phyloP scores from a whole-genome alignment of 352 stramenopile species.

The Globisporangium recalcitrans region DNA sequence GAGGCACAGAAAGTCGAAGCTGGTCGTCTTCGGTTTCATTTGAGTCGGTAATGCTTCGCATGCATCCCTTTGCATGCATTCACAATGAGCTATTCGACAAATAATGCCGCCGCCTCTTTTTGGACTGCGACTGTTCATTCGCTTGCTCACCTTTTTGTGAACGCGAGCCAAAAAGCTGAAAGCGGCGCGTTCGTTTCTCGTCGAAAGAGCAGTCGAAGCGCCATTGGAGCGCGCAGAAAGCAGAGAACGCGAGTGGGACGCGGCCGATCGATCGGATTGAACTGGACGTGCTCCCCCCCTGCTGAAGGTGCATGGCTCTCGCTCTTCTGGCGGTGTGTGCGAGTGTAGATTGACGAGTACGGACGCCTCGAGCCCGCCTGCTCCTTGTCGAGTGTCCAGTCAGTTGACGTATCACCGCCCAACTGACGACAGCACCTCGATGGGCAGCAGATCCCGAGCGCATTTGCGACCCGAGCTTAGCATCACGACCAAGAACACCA shows the following conservation, averaged over 20 bases:
- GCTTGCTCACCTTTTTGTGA: background rate
- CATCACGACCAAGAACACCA: background rate
- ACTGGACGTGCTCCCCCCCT: background rate
- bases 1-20: too few relatives aligned
- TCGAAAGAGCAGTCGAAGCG: background rate
- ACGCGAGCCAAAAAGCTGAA: background rate
- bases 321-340: too few relatives aligned
- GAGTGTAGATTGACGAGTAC: too few relatives aligned
- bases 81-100: too few relatives aligned
- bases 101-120: too few relatives aligned
- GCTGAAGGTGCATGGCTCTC: background rate
- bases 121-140: background rate
- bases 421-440: background rate
- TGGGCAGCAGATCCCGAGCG: background rate
- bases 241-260: background rate
- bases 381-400: too few relatives aligned
- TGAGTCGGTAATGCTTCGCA: too few relatives aligned
- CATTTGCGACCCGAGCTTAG: background rate
- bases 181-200: slow-evolving; percentile 1
- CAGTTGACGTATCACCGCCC: background rate
- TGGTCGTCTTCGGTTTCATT: too few relatives aligned
- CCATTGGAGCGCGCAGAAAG: background rate
- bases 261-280: background rate
- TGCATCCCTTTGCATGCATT: too few relatives aligned
- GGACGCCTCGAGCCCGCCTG: too few relatives aligned